phyloP scores from a whole-genome alignment of 1,284 basidiomycete genomes.

The Porphyrellus sp. region DNA sequence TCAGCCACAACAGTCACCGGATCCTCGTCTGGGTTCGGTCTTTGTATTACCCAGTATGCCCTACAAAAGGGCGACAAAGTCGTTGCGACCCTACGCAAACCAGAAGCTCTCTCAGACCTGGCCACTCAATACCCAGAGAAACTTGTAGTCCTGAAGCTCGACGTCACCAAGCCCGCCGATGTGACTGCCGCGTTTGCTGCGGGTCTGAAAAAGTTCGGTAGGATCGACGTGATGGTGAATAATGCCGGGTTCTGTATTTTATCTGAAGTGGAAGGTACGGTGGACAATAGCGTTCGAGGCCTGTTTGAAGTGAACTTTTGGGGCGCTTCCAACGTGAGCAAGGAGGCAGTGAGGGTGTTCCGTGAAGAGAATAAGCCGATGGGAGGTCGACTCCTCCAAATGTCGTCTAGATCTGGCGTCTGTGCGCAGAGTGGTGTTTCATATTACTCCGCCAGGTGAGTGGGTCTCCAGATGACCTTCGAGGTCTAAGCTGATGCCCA shows the following conservation, averaged over 20 bases:
- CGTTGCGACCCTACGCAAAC: constrained; percentile 36
- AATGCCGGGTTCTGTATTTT: no score
- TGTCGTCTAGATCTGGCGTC: constrained; percentile 21
- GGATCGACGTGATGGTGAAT: no score
- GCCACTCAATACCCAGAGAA: constrained; percentile 22
- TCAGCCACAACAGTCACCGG: constrained; percentile 20
- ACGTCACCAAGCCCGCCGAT: constrained; percentile 34
- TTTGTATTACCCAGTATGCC: constrained; percentile 10
- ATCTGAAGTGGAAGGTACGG: constrained; percentile 16
- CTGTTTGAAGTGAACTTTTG: constrained; percentile 40
- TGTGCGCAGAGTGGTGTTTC: neutral
- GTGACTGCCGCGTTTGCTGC: constrained; percentile 35
- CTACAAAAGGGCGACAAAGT: constrained; percentile 35
- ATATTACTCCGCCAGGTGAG: constrained; percentile 25
- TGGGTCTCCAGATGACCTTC: neutral
- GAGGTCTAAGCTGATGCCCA: neutral
- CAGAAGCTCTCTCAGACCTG: constrained; percentile 29
- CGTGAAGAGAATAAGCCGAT: constrained; percentile 25
- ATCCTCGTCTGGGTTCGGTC: constrained; percentile 25
- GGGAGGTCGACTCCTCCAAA: constrained; percentile 25
- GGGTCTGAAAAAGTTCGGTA: constrained; percentile 35
- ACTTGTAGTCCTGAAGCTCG: constrained; percentile 39
- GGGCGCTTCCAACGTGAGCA: no score
- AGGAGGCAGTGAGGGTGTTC: constrained; percentile 25
- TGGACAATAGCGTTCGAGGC: constrained; percentile 22